These are phyloP conservation scores for Pyracantha coccinea DNA, from an alignment of 331 rosid genomes.

Conservation along the genomic window DNA sequence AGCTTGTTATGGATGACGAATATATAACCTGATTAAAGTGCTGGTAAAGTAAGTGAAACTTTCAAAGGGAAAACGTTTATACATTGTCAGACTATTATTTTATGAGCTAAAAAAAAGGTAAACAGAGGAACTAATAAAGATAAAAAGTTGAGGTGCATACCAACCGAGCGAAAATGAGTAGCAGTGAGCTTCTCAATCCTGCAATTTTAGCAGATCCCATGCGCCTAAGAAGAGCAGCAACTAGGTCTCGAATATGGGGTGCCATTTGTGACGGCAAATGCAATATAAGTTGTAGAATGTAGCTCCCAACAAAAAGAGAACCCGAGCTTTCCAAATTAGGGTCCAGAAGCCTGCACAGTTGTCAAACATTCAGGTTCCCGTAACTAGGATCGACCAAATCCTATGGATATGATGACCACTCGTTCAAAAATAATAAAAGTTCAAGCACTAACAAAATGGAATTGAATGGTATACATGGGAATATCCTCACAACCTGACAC, in stretches of 20 bases:
- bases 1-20: background rate
- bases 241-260: constrained; percentile 67
- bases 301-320: constrained; percentile 92
- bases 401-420: background rate
- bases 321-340: constrained; percentile 90
- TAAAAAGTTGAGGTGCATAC: constrained; percentile 27
- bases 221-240: constrained; percentile 79
- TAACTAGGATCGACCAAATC: background rate
- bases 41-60: background rate
- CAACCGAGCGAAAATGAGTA: constrained; percentile 84
- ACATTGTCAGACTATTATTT: background rate
- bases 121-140: background rate
- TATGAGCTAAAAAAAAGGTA: background rate
- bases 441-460: background rate
- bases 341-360: constrained; percentile 66
- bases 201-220: constrained; percentile 78
- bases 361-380: constrained; percentile 11
- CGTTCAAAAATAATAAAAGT: background rate
- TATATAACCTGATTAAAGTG: background rate
- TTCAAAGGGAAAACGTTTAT: background rate
- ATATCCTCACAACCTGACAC: background rate
- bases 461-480: background rate
- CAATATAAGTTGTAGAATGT: constrained; percentile 82
- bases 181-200: constrained; percentile 67
- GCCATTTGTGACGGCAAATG: constrained; percentile 87